phyloP scores from a whole-genome alignment of 1,139 yeast species.

The Spencermartinsiella ligniputridi region DNA sequence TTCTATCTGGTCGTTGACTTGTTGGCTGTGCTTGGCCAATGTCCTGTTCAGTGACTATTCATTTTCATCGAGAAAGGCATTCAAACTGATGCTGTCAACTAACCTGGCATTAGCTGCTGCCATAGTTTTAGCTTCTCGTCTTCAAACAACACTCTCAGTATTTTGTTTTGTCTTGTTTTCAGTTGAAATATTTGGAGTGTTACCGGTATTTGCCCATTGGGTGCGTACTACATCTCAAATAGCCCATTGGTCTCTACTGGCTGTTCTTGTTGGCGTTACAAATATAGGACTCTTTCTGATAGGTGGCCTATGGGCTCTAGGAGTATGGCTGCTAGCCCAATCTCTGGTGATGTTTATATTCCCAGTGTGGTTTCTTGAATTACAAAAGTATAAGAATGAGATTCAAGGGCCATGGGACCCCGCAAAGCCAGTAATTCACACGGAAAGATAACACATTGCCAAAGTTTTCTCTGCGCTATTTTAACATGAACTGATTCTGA shows the following conservation, averaged over 20 bases:
- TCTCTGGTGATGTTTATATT: constrained; percentile 49
- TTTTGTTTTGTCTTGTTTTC: constrained; percentile 77
- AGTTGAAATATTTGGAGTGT: constrained; percentile 63
- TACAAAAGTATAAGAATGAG: constrained; percentile 82
- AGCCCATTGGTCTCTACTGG: constrained; percentile 25
- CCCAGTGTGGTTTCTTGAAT: constrained; percentile 64
- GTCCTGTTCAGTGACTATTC: constrained; percentile 63
- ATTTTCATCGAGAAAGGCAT: constrained; percentile 29
- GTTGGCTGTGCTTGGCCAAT: constrained; percentile 68
- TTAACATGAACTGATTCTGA: no score
- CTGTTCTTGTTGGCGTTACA: constrained; percentile 23
- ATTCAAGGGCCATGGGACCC: constrained; percentile 94
- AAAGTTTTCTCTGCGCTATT: no score
- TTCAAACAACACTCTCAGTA: constrained; percentile 67
- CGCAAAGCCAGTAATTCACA: constrained; percentile 54
- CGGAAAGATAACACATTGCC: background rate
- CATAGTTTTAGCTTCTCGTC: constrained; percentile 82
- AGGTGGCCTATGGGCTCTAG: constrained; percentile 41
- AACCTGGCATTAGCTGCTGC: constrained; percentile 83
- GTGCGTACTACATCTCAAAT: constrained; percentile 35
- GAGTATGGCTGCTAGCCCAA: constrained; percentile 50
- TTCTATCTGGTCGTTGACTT: constrained; percentile 89
- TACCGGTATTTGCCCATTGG: constrained; percentile 66
- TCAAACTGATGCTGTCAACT: constrained; percentile 66
- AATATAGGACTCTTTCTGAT: constrained; percentile 34